Conservation (phyloP, 2,329 filamentous ascomycete genomes). For the Colletotrichum coccodes region DNA sequence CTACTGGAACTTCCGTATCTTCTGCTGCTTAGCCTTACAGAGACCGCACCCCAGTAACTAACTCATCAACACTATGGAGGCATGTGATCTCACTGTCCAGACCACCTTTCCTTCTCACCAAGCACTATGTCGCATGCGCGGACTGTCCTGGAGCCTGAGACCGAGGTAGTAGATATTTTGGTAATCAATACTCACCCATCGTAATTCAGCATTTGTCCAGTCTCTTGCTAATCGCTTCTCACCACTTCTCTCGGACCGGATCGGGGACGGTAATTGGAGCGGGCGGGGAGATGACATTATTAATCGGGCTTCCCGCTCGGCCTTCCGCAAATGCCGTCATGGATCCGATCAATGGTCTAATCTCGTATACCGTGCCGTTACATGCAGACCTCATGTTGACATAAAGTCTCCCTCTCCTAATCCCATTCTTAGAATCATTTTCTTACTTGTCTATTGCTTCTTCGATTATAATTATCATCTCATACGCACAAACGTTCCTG, state of each 20-base stretch:
- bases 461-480: background rate
- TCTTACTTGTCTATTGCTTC: background rate
- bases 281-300: constrained; percentile 13
- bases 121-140: no score
- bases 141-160: background rate
- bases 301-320: constrained; percentile 25
- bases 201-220: background rate
- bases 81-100: background rate
- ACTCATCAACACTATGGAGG: no score
- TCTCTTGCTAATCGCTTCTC: background rate
- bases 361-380: background rate
- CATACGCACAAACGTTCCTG: background rate
- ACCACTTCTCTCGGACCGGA: background rate
- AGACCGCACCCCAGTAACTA: no score
- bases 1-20: no score
- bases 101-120: background rate
- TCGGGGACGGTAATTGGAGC: constrained; percentile 16
- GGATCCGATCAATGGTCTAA: constrained; percentile 27
- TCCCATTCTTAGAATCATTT: background rate
- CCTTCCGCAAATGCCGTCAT: constrained; percentile 29
- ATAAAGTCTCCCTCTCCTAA: constrained; percentile 11
- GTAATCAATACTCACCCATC: no score
- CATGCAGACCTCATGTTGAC: background rate
- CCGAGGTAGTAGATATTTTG: background rate
- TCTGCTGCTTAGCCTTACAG: no score